Conservation (phyloP, 2,329 filamentous ascomycete species). For the Penicillium sp. region DNA sequence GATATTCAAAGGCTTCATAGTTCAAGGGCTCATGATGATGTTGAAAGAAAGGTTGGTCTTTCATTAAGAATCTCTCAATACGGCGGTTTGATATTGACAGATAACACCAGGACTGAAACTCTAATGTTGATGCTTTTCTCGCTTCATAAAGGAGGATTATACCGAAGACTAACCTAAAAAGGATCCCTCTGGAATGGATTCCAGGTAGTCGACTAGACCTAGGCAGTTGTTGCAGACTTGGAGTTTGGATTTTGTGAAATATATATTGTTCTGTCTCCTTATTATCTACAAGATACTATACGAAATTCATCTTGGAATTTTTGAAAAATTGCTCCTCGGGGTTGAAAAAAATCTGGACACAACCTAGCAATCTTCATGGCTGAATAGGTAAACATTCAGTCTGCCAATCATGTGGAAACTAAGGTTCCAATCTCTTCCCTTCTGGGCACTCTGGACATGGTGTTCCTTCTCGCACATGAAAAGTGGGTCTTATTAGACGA, state of each 20-base stretch:
- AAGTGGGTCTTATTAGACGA: not conserved
- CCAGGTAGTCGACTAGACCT: too few relatives aligned
- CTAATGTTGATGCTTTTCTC: not conserved
- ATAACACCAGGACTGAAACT: not conserved
- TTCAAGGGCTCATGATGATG: conserved; percentile 24
- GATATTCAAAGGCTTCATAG: conserved; percentile 23
- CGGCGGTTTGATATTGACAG: not conserved
- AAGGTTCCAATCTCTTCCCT: not conserved
- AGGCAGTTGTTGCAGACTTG: not conserved
- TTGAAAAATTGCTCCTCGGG: too few relatives aligned
- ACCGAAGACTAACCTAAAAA: not conserved
- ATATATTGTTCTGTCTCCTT: too few relatives aligned
- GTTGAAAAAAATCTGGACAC: too few relatives aligned
- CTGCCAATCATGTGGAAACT: too few relatives aligned
- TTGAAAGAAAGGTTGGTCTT: conserved; percentile 21
- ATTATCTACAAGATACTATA: too few relatives aligned
- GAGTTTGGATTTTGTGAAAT: not conserved
- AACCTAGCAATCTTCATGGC: too few relatives aligned
- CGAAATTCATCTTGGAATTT: not conserved
- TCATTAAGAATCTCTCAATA: not conserved
- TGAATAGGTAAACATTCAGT: too few relatives aligned
- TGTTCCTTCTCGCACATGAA: not conserved
- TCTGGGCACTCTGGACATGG: too few relatives aligned
- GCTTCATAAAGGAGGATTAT: not conserved
- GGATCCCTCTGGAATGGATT: not conserved